Conservation (phyloP, 1,284 basidiomycete genomes). For the Cutaneotrichosporon cavernicola region DNA sequence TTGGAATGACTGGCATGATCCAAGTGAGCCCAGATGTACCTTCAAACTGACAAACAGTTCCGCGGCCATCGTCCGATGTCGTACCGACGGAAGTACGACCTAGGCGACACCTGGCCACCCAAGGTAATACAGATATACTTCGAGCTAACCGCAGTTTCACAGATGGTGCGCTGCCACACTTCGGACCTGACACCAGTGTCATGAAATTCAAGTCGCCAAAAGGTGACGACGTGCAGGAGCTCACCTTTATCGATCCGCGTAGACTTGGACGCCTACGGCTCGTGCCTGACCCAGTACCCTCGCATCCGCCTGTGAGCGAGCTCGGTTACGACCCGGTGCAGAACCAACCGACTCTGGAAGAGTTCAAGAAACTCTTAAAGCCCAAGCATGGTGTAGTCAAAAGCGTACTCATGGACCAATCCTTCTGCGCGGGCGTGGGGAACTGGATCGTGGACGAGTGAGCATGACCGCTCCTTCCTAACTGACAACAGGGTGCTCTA, state of each 20-base stretch:
- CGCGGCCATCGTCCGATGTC: conserved; percentile 64
- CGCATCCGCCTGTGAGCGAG: conserved; percentile 66
- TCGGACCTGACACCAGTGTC: conserved; percentile 51
- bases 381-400: conserved; percentile 72
- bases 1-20: conserved; percentile 79
- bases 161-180: conserved; percentile 36
- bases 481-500: conserved; percentile 65
- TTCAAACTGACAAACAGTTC: conserved; percentile 54
- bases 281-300: conserved; percentile 59
- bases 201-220: conserved; percentile 40
- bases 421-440: conserved; percentile 75
- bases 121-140: conserved; percentile 57
- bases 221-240: conserved; percentile 35
- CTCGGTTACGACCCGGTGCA: conserved; percentile 78
- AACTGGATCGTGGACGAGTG: conserved; percentile 75
- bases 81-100: conserved; percentile 61
- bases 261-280: conserved; percentile 71
- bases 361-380: conserved; percentile 59
- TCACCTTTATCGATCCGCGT: conserved; percentile 57
- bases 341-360: conserved; percentile 64
- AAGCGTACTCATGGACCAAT: conserved; percentile 74
- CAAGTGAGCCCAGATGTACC: conserved; percentile 56
- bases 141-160: conserved; percentile 31
- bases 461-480: not conserved
- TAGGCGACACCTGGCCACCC: conserved; percentile 70